Evolutionary conservation across 495 filamentous ascomycete species (phyloP), one percentile per base, ranked within the genome.

Genomic region (Penicilliopsis zonata): DNA sequence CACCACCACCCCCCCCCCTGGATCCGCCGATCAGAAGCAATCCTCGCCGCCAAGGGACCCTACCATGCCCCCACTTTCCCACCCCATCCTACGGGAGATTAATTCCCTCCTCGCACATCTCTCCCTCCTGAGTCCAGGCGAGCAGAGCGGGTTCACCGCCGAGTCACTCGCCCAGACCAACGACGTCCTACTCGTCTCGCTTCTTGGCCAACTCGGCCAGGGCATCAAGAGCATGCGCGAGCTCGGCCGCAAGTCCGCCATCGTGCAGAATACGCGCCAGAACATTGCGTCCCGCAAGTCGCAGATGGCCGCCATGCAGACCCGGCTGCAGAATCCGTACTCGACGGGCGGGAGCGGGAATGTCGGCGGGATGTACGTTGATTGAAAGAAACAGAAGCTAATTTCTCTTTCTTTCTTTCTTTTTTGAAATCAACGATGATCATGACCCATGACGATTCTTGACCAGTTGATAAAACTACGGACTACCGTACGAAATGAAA

Each of bases 171-270:
- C 75, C 3, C 80, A 90, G 54, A 65, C 70, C 34, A 83, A 82
- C 39, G 84, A 94, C 40, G 85, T 93, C 22, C 62, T 74, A 25
- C 63, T 94, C 0, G 67, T 87, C 30, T 65, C 70, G 5, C 51
- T 95, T 3, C 65, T 94, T 2, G 72, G 81, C 21, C 61, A 67
- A 28, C 57, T 94, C 18, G 70, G 81, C 16, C 58, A 74, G 33
- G 80, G 72, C 35, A 59, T 83, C 14, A 72, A 70, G 42, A 69
- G 76, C 26, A 70, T 78, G 14, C 63, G 76, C 21, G 76, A 80
- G 25, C 53, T 82, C 9, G 80, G 82, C n/a, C 73, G 70, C 46
- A 88, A 84, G 49, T 79, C 77, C 36, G 59, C 60, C 5, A 60
- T 80, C 12, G 54, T 88, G 14, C 75, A 83, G 30, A 38, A 49